Percentiles rank a stretch among this genome's conserved stretches.
Conservation (phyloP, 1,139 yeast species). For the Suhomyces chickasaworum region DNA sequence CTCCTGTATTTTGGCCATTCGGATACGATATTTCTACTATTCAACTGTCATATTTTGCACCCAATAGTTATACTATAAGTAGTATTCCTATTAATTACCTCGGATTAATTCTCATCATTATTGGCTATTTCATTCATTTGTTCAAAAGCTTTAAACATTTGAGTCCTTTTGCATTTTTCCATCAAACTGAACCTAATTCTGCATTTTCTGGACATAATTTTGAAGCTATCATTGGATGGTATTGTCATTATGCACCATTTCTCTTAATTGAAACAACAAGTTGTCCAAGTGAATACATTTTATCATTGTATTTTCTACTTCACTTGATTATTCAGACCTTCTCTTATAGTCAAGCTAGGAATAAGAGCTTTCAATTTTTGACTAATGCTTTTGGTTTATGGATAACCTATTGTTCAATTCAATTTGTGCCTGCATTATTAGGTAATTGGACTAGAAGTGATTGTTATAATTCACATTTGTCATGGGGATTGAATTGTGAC, state of each 20-base stretch:
- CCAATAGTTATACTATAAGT: slow-evolving; percentile 40
- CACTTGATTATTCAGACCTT: slow-evolving; percentile 33
- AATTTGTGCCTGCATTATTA: no score
- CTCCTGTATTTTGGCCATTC: slow-evolving; percentile 47
- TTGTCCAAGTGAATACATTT: slow-evolving; percentile 44
- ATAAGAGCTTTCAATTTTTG: no score
- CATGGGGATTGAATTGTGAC: no score
- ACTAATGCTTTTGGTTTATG: no score
- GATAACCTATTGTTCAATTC: no score
- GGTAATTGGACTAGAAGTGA: no score
- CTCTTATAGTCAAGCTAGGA: slow-evolving; percentile 31
- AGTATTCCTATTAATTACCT: slow-evolving; percentile 37
- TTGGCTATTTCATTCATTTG: slow-evolving; percentile 24
- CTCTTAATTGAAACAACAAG: slow-evolving; percentile 35
- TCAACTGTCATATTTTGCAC: no score
- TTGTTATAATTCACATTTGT: no score
- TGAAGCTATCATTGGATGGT: slow-evolving; percentile 38
- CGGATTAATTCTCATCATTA: slow-evolving; percentile 26
- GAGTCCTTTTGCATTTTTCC: no score
- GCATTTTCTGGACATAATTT: slow-evolving; percentile 28
- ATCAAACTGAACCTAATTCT: slow-evolving; percentile 17
- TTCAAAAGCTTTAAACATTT: no score
- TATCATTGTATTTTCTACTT: slow-evolving; percentile 37
- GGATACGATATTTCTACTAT: slow-evolving; percentile 31
- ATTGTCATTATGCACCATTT: slow-evolving; percentile 39